phyloP scores from a whole-genome alignment of 495 filamentous ascomycete genomes.

The Lepidopterella palustris region DNA sequence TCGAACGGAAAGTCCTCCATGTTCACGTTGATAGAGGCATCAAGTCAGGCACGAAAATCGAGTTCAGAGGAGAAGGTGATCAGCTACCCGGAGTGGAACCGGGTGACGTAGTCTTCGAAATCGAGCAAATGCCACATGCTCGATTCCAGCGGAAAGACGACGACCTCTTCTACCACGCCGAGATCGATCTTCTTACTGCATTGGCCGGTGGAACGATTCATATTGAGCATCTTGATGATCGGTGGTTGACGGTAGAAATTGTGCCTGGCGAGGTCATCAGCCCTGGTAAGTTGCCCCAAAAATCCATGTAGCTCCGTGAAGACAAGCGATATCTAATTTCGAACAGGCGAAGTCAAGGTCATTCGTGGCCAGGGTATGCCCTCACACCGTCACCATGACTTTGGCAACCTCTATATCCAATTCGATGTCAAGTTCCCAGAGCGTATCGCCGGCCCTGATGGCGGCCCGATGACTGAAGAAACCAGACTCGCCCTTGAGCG shows the following conservation, averaged over 20 bases:
- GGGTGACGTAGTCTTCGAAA: conserved; percentile 94
- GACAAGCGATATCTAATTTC: not conserved
- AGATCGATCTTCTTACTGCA: conserved; percentile 94
- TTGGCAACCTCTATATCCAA: conserved; percentile 93
- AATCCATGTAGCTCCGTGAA: not conserved
- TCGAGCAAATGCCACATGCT: conserved; percentile 93
- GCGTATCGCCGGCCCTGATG: conserved; percentile 37
- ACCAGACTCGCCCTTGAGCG: conserved; percentile 59
- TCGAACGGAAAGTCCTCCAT: conserved; percentile 96
- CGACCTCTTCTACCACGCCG: conserved; percentile 89
- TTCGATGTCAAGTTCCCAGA: conserved; percentile 95
- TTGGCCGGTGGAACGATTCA: conserved; percentile 81
- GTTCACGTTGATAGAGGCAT: conserved; percentile 96
- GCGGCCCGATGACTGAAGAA: conserved; percentile 50
- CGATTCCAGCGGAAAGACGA: conserved; percentile 95
- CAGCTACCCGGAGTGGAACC: conserved; percentile 88
- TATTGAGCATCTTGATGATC: conserved; percentile 94
- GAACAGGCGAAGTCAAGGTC: conserved; percentile 78
- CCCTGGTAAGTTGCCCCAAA: conserved; percentile 55
- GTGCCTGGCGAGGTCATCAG: conserved; percentile 88
- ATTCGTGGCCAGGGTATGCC: conserved; percentile 98
- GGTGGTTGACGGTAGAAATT: conserved; percentile 90
- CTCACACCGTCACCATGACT: conserved; percentile 90
- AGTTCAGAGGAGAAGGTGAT: conserved; percentile 94
- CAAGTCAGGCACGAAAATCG: conserved; percentile 86